Percentiles rank a stretch among this genome's conserved stretches.
Conservation (phyloP, 176 grass and related monocot genomes). For the Musa acuminata region DNA sequence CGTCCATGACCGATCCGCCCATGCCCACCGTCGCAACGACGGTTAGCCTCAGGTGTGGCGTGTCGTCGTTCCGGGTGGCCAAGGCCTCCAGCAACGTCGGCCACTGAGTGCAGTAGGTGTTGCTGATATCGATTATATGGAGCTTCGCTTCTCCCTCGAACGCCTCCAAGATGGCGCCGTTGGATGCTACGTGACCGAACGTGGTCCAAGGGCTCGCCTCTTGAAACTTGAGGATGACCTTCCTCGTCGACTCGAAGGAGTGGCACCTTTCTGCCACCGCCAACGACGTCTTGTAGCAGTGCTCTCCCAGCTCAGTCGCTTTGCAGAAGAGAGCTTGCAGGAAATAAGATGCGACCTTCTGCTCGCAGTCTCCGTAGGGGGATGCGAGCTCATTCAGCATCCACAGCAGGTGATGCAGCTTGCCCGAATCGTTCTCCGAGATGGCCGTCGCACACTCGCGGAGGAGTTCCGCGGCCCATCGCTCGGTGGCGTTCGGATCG, state of each 20-base stretch:
- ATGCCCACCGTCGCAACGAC: neutral
- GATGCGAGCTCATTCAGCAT: constrained; percentile 98
- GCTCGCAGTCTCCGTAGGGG: constrained; percentile 85
- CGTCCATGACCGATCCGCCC: constrained; percentile 3
- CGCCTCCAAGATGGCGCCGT: constrained; percentile 87
- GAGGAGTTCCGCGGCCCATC: constrained; percentile 74
- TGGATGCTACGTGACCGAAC: constrained; percentile 90
- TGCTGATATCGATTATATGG: constrained; percentile 94
- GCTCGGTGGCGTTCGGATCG: constrained; percentile 13
- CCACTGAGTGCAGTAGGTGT: constrained; percentile 99
- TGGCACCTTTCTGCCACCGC: constrained; percentile 66
- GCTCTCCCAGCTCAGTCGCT: constrained; percentile 66
- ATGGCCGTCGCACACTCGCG: constrained; percentile 73
- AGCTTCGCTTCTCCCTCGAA: constrained; percentile 52
- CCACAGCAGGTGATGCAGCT: constrained; percentile 78
- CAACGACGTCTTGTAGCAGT: constrained; percentile 45
- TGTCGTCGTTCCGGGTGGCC: constrained; percentile 10
- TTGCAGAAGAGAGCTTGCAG: constrained; percentile 72
- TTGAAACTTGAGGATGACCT: constrained; percentile 73
- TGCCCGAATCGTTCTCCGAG: constrained; percentile 32
- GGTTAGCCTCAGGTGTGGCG: constrained; percentile 12
- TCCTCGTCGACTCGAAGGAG: constrained; percentile 76
- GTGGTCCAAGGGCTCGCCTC: constrained; percentile 91
- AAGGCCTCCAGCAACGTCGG: constrained; percentile 82
- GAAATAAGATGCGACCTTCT: constrained; percentile 84